Evolutionary conservation across 208 protist species (phyloP).

Genomic region (Acanthamoeba healyi): DNA sequence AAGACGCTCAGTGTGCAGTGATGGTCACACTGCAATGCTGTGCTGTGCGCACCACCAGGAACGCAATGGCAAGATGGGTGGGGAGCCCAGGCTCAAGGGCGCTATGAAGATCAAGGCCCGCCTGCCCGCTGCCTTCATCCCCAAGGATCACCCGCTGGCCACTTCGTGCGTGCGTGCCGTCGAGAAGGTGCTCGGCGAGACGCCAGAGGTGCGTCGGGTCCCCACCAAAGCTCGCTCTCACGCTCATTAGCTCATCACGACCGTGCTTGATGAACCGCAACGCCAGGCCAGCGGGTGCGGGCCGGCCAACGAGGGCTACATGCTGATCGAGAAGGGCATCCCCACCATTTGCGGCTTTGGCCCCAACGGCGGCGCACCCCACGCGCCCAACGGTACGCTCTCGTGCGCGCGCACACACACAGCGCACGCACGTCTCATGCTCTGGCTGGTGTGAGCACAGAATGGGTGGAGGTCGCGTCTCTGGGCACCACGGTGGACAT

Average conservation of each 20-base stretch:
- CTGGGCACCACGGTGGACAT: constrained; percentile 8
- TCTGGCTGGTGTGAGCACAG: background rate
- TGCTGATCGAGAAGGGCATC: constrained; percentile 58
- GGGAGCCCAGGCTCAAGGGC: background rate
- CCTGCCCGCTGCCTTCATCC: background rate
- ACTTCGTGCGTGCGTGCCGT: background rate
- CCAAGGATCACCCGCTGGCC: constrained; percentile 10
- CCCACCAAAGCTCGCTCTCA: too few species aligned
- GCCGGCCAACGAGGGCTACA: constrained; percentile 61
- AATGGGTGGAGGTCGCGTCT: background rate
- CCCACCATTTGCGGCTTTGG: constrained; percentile 59
- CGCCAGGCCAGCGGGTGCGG: constrained; percentile 1
- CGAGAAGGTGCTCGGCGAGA: background rate
- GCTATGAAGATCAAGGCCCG: constrained; percentile 28
- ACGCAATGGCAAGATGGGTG: background rate
- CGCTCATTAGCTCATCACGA: background rate
- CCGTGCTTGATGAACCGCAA: too few species aligned
- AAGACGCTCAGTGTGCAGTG: background rate
- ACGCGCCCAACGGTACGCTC: background rate
- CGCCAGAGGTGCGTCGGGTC: background rate
- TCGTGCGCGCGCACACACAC: background rate
- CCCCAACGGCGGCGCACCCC: constrained; percentile 9
- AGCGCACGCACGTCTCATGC: background rate
- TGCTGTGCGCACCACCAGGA: background rate
- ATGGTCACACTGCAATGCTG: too few species aligned